Percentiles rank a stretch among this genome's conserved stretches.
Conservation (phyloP, 345 rosid species). For the Balakata baccata region DNA sequence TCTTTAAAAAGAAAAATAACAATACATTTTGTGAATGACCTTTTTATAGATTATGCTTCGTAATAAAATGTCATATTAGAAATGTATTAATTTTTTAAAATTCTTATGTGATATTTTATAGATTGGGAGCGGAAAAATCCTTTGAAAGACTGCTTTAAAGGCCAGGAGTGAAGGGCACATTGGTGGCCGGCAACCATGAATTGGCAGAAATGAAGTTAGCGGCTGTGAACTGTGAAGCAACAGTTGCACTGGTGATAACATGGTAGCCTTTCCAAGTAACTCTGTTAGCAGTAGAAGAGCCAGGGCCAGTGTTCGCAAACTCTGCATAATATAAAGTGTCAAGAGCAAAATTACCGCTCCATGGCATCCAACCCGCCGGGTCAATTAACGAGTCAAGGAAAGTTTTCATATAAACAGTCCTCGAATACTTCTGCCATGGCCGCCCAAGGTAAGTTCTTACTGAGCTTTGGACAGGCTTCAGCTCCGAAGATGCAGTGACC, state of each 20-base stretch:
- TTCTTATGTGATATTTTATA: too few relatives aligned
- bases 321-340: conserved; percentile 66
- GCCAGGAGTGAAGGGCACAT: conserved; percentile 56
- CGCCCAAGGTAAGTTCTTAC: conserved; percentile 55
- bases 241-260: conserved; percentile 42
- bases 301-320: conserved; percentile 65
- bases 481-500: conserved; percentile 45
- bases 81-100: too few relatives aligned
- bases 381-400: conserved; percentile 42
- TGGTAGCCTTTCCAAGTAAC: conserved; percentile 71
- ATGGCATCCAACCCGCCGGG: conserved; percentile 65
- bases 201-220: conserved; percentile 44
- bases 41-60: too few relatives aligned
- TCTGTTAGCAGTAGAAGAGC: conserved; percentile 48
- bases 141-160: conserved; percentile 23
- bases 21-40: too few relatives aligned
- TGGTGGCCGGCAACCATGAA: conserved; percentile 59
- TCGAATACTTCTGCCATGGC: conserved; percentile 62
- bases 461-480: conserved; percentile 17
- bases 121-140: too few relatives aligned
- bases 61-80: too few relatives aligned
- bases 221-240: conserved; percentile 54
- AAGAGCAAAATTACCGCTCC: conserved; percentile 52
- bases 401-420: conserved; percentile 56
- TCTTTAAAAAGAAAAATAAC: not conserved